Base-by-base conservation (phyloP, 768 basidiomycete species). In the Tulasnella calospora region DNA sequence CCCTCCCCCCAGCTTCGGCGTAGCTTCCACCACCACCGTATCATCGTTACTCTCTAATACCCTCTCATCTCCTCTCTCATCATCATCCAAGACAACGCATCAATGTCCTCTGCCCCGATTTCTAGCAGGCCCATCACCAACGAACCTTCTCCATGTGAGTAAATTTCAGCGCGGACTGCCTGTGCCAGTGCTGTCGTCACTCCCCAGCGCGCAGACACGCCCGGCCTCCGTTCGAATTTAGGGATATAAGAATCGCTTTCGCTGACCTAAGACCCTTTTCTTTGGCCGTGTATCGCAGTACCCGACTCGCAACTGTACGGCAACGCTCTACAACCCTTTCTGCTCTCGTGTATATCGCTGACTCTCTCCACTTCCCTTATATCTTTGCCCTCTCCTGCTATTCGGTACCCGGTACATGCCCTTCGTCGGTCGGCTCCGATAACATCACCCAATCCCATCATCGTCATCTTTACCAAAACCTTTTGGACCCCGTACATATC, bases 331-430 rank as follows among this genome's bases (percentile, higher is more conserved):
- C 71, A n/a, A 41, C 38, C 36, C 71, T 33, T 23, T 13, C 27
- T 27, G 30, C 71, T 33, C 71, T 40, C 38, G 71, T 47, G 40
- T 41, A 41, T 13, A 2, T 73, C 38, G 40, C 46, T 41, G 40
- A 73, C 71, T 47, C 46, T 73, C 71, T 73, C 71, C n/a, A n/a
- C 33, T 41, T 73, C 30, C 36, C 71, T 72, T 30, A 36, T 71
- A 71, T 71, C 71, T 41, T 72, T 6, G n/a, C 36, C 33, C 30
- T 41, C 46, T 17, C 71, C 33, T 9, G 9, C 35, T 46, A 40
- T 40, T 73, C 46, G 40, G 46, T 41, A 23, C 19, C 27, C 70
- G 51, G 51, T 73, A 8, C 71, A 73, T 73, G 40, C 40, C 7
- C n/a, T 21, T 73, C 38, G 30, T 73, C 71, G 46, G 71, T 38